phyloP scores from a whole-genome alignment of 768 basidiomycete species.

The Amanita pseudoporphyria region DNA sequence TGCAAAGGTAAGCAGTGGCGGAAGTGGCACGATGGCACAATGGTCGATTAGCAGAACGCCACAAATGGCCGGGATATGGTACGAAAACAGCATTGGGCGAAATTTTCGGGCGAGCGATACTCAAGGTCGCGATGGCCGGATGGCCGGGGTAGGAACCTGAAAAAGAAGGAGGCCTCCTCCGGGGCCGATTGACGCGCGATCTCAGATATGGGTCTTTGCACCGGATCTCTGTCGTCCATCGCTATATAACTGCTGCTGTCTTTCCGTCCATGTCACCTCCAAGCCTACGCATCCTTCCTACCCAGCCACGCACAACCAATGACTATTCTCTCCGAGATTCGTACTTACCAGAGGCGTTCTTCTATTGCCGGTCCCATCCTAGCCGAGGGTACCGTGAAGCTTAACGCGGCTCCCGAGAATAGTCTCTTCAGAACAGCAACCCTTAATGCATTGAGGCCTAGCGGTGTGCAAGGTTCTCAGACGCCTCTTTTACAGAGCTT shows the following conservation, averaged over 20 bases:
- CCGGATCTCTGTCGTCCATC: neutral
- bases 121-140: neutral
- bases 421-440: constrained; percentile 11
- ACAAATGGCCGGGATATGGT: no score
- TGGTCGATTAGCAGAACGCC: no score
- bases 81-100: neutral
- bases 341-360: constrained; percentile 19
- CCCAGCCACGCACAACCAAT: constrained; percentile 12
- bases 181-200: neutral
- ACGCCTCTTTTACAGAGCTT: constrained; percentile 44
- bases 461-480: neutral
- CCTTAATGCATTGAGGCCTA: constrained; percentile 10
- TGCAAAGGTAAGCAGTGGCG: no score
- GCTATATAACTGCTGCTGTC: constrained; percentile 6
- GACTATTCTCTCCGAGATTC: constrained; percentile 22
- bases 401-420: constrained; percentile 11
- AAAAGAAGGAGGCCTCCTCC: neutral
- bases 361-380: constrained; percentile 15
- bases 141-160: neutral
- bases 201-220: neutral
- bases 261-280: neutral
- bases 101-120: neutral
- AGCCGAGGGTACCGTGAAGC: constrained; percentile 16
- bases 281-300: neutral
- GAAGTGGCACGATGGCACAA: no score